Conservation (phyloP, 2,329 filamentous ascomycete genomes). For the Pyrenophora teres region DNA sequence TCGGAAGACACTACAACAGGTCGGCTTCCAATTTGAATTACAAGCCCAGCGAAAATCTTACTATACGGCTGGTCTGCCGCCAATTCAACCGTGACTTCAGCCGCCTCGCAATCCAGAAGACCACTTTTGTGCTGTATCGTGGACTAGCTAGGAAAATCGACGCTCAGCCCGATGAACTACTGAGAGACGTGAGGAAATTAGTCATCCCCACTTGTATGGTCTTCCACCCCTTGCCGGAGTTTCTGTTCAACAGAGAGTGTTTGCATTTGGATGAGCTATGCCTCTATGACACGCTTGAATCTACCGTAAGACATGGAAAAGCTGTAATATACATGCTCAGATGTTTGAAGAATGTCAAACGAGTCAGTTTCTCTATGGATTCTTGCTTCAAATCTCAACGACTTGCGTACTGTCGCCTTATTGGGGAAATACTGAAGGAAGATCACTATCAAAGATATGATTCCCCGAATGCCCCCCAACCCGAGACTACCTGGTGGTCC, state of each 20-base stretch:
- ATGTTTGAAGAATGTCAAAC: conserved; percentile 38
- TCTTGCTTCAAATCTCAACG: conserved; percentile 22
- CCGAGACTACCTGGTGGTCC: conserved; percentile 48
- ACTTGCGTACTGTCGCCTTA: conserved; percentile 36
- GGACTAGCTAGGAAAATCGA: conserved; percentile 14
- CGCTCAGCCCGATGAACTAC: conserved; percentile 22
- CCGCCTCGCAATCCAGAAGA: conserved; percentile 42
- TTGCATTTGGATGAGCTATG: conserved; percentile 36
- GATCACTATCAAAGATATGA: conserved; percentile 51
- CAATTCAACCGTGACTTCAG: conserved; percentile 46
- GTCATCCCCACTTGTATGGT: conserved; percentile 35
- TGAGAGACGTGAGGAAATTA: conserved; percentile 38
- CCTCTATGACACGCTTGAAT: no score
- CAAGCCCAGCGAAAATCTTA: conserved; percentile 29
- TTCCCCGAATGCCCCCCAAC: conserved; percentile 27
- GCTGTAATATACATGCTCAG: conserved; percentile 44
- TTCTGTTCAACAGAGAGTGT: conserved; percentile 38
- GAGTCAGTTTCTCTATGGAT: conserved; percentile 32
- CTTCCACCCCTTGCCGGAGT: conserved; percentile 37
- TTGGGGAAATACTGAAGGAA: conserved; percentile 48
- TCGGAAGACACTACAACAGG: no score
- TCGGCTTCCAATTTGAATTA: not conserved
- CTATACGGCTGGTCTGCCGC: conserved; percentile 46
- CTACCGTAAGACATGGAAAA: conserved; percentile 23
- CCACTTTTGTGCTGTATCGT: conserved; percentile 41